Evolutionary conservation across 1,284 basidiomycete species (phyloP), one percentile per base, ranked within the genome.

Genomic region (Afroboletus lepidellus): DNA sequence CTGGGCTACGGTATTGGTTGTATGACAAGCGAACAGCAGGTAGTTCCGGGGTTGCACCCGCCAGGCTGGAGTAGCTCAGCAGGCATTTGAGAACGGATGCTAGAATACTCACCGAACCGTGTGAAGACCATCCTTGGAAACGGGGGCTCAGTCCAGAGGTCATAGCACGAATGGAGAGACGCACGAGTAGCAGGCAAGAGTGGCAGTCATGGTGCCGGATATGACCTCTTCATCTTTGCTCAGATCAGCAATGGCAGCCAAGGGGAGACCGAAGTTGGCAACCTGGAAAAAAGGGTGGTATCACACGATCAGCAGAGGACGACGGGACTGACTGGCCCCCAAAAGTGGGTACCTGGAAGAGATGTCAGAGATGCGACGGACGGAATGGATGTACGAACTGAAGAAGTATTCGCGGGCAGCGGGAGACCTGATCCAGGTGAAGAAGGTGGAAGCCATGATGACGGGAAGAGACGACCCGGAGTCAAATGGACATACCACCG

Each of bases 211-310:
- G 30, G 93, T 82, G 20, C 94, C 92, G 47, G 94, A 96, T 62
- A 98, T 98, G 69, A 92, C 80, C 62, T 96, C 92, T 72, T 96
- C 92, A 81, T 96, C 92, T 70, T 95, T 96, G 64, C 76, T 77
- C 64, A 97, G 76, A 74, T 98, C 95, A 5, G 93, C 71, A 41
- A 98, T 74, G 36, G 94, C 94, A 60, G 94, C 94, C 37, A 98
- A 74, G 51, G 94, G 94, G 29, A 98, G 82, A 65, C 94, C 95
- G 91, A 95, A 98, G 78, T 98, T 98, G 48, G 95, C 95, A 54
- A 94, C 86, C 90, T 96, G 48, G 46, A 56, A 57, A 36, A n/a
- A 53, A 48, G 52, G 56, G 62, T 59, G 58, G 53, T 54, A 56
- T 27, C 42, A 47, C 57, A 56, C 39, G 48, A 41, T 53, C 39